Conservation (phyloP, 257 asterid genomes). For the Cinchona pubescens region DNA sequence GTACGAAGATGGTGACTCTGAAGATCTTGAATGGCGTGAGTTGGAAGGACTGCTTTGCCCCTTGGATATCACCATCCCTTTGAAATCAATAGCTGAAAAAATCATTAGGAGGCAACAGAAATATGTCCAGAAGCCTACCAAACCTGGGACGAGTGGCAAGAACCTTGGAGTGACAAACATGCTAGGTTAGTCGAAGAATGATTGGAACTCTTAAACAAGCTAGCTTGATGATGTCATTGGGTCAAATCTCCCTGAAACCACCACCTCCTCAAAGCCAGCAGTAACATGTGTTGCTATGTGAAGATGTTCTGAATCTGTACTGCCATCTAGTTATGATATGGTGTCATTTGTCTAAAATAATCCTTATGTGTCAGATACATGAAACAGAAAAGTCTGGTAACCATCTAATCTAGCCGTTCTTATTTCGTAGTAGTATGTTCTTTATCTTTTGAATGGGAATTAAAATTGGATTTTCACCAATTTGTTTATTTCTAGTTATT, state of each 20-base stretch:
- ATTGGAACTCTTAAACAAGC: neutral
- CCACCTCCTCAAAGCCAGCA: neutral
- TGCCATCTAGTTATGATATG: too few species aligned
- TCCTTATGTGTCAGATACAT: too few species aligned
- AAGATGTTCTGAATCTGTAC: neutral
- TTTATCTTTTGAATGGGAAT: neutral
- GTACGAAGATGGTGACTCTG: conserved; percentile 69
- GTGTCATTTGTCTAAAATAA: too few species aligned
- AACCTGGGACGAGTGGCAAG: conserved; percentile 18
- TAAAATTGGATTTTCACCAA: neutral
- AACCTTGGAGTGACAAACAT: conserved; percentile 7
- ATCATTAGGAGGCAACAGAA: conserved; percentile 41
- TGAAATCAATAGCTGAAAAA: conserved; percentile 52
- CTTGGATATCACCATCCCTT: conserved; percentile 51
- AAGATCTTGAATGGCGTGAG: conserved; percentile 68
- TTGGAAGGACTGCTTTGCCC: conserved; percentile 50
- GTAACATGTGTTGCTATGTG: neutral
- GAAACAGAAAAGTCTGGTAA: too few species aligned
- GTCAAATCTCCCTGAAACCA: neutral
- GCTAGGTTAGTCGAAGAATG: neutral
- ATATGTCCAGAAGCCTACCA: conserved; percentile 26
- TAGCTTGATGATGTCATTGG: neutral
- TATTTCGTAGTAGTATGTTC: too few species aligned
- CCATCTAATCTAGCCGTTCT: neutral
- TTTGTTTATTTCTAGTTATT: too few species aligned